A percentile compares a stretch with the other conserved stretches of the same genome.
phyloP scores from a whole-genome alignment of 306 rosid genomes.

The Arachis stenosperma region DNA sequence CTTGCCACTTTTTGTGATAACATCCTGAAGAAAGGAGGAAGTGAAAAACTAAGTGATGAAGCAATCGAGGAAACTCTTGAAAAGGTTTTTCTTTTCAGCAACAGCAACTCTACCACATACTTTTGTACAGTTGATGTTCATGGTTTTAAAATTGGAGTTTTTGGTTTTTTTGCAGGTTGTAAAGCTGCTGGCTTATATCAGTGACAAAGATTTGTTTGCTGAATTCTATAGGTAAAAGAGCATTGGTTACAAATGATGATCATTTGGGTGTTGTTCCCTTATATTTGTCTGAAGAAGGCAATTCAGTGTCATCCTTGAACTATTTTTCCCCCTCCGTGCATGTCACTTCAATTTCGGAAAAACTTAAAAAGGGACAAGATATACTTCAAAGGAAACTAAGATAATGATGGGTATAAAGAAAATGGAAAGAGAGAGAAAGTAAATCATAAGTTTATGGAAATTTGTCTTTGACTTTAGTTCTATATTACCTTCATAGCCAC shows the following conservation, averaged over 20 bases:
- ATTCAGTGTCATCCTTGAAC: neutral
- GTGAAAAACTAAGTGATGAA: constrained; percentile 93
- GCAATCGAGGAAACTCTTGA: constrained; percentile 95
- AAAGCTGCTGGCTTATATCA: constrained; percentile 78
- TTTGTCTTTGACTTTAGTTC: neutral
- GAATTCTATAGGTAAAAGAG: constrained; percentile 66
- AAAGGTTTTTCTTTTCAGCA: constrained; percentile 57
- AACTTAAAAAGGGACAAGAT: neutral
- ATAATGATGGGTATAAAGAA: constrained; percentile 1
- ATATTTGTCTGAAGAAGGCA: constrained; percentile 18
- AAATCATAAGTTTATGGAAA: constrained; percentile 24
- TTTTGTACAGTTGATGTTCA: neutral
- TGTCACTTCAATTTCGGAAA: constrained; percentile 8
- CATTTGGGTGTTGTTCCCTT: neutral
- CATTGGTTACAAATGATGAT: constrained; percentile 18
- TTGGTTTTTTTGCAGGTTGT: constrained; percentile 60
- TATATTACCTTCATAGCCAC: neutral
- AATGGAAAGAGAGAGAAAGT: neutral
- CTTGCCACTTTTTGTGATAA: constrained; percentile 96
- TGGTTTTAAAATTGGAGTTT: constrained; percentile 13
- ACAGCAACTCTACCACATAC: constrained; percentile 30
- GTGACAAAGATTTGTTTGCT: constrained; percentile 86
- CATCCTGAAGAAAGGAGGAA: constrained; percentile 93
- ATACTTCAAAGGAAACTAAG: constrained; percentile 15
- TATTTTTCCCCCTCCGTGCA: neutral